Conservation (phyloP, 2,329 filamentous ascomycete species). For the Hymenoscyphus infarciens region DNA sequence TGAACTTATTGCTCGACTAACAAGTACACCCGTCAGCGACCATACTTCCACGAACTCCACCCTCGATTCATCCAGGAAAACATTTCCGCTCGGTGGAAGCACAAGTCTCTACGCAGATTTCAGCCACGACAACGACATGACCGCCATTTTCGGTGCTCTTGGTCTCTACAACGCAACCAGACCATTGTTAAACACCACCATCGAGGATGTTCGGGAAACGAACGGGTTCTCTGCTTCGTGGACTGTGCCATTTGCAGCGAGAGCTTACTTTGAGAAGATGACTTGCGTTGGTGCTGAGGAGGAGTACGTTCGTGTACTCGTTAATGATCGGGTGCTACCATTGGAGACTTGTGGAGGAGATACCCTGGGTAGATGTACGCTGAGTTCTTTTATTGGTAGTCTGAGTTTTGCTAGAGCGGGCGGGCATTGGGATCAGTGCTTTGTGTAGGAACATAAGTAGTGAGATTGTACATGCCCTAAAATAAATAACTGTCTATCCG, state of each 20-base stretch:
- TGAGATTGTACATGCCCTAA: slow-evolving; percentile 6
- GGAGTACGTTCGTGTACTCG: slow-evolving; percentile 72
- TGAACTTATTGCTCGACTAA: slow-evolving; percentile 80
- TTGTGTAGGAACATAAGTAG: slow-evolving; percentile 26
- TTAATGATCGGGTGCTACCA: slow-evolving; percentile 80
- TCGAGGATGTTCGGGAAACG: slow-evolving; percentile 49
- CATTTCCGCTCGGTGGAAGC: slow-evolving; percentile 65
- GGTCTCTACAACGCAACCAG: slow-evolving; percentile 69
- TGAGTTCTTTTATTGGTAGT: slow-evolving; percentile 69
- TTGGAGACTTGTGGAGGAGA: slow-evolving; percentile 70
- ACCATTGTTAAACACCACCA: slow-evolving; percentile 48
- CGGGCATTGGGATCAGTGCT: slow-evolving; percentile 71
- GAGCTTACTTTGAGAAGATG: slow-evolving; percentile 89
- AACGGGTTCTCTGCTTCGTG: slow-evolving; percentile 72
- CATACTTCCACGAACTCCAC: slow-evolving; percentile 74
- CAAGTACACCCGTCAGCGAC: slow-evolving; percentile 63
- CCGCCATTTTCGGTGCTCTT: slow-evolving; percentile 69
- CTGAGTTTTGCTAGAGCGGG: slow-evolving; percentile 69
- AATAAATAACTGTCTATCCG: slow-evolving; percentile 2
- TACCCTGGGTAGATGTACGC: slow-evolving; percentile 63
- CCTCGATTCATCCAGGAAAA: slow-evolving; percentile 58
- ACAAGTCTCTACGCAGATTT: slow-evolving; percentile 79
- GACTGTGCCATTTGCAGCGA: slow-evolving; percentile 76
- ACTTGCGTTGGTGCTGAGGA: slow-evolving; percentile 55
- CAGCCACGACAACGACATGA: slow-evolving; percentile 87